Evolutionary conservation across 164 flowering plant genomes (phyloP), one percentile per base, ranked within the genome.

Genomic region (Nelumbo lutea): DNA sequence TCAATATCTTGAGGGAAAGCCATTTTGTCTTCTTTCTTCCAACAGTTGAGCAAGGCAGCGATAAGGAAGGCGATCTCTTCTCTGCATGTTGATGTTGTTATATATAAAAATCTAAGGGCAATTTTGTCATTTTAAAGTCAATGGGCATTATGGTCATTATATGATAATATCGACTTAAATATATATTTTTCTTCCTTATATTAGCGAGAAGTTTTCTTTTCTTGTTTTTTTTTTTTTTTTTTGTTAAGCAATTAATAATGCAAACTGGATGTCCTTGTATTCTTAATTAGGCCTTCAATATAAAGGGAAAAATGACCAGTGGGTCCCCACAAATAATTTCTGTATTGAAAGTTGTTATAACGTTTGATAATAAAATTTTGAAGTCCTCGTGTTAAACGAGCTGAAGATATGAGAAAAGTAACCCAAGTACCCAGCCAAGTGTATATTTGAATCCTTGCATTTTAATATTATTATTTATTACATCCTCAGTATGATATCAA

Each of bases 1-100:
- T 81, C 77, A 40, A 71, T 51, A 6, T 81, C 82, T 48, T 75
- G 75, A 47, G 75, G 13, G 42, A 61, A 68, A 50, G 84, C 80
- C 86, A 85, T 85, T 9, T 13, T 9, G n/a, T 60, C 6, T 39
- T 11, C 13, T 7, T n/a, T 10, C 14, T 40, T 7, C 6, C 64
- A 2, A 61, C 44, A 61, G 42, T 15, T 15, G 15, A 56, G 59
- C 38, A 14, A 56, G 38, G 59, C 38, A 56, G 6, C 38, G 4
- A 15, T 4, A 48, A 53, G 46, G 6, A 41, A 1, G 14, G 4
- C 55, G 39, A 42, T 14, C 57, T 52, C 38, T 9, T 48, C 4
- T 39, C 42, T 50, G 4, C 58, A 2, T 7, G 13, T 41, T 56
- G 61, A 39, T 9, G 15, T 14, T 5, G n/a, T 14, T 45, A 14